Evolutionary conservation across 2,329 filamentous ascomycete genomes (phyloP).

Genomic region (Colletotrichum limetticola): DNA sequence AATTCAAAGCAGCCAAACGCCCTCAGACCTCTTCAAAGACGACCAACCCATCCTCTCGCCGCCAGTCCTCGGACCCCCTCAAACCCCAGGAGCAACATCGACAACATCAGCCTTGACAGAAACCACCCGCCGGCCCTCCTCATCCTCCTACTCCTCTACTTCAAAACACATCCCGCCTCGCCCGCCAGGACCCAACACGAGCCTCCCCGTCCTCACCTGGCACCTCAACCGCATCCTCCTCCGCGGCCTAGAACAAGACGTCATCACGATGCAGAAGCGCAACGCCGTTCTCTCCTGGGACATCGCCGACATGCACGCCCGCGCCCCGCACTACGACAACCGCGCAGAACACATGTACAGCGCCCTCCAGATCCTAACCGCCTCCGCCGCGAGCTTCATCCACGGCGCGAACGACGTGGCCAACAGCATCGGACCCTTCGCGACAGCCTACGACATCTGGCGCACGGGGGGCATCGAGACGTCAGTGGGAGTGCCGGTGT

Average conservation of each 20-base stretch:
- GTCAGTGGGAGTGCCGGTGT: conserved; percentile 56
- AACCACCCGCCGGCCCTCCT: not conserved
- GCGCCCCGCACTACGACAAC: conserved; percentile 63
- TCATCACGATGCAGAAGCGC: conserved; percentile 57
- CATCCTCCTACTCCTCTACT: not conserved
- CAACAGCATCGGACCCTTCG: conserved; percentile 62
- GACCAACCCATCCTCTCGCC: conserved; percentile 43
- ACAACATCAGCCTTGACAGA: not conserved
- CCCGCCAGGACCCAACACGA: conserved; percentile 52
- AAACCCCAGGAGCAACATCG: conserved; percentile 9
- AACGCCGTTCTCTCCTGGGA: conserved; percentile 60
- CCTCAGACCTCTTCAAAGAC: conserved; percentile 42
- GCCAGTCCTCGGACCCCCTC: conserved; percentile 39
- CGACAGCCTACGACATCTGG: conserved; percentile 64
- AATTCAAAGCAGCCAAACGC: conserved; percentile 40
- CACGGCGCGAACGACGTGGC: conserved; percentile 68
- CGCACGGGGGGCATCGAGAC: conserved; percentile 49
- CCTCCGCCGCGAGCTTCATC: conserved; percentile 64
- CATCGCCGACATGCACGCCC: conserved; percentile 59
- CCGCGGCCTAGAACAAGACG: conserved; percentile 60
- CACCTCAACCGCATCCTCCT: conserved; percentile 53
- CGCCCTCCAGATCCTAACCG: conserved; percentile 59
- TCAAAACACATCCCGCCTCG: conserved; percentile 44
- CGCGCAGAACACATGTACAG: conserved; percentile 62
- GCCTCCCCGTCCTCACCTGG: conserved; percentile 52